Evolutionary conservation across 2,329 filamentous ascomycete genomes (phyloP).

Genomic region (Ophiocordyceps australis): DNA sequence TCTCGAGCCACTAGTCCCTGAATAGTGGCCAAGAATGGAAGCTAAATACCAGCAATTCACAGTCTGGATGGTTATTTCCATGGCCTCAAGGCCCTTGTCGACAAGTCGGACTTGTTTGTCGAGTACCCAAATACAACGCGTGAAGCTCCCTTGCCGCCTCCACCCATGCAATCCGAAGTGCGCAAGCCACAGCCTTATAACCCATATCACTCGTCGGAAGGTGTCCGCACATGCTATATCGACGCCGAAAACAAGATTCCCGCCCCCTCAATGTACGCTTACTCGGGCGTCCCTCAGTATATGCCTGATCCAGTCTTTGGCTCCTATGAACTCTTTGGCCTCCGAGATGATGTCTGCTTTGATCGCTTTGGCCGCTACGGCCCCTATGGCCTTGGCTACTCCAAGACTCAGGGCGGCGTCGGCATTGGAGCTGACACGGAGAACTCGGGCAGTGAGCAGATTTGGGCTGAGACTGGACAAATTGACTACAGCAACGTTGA

Average conservation of each 20-base stretch:
- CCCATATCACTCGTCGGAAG: slow-evolving; percentile 45
- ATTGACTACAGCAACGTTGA: slow-evolving; percentile 37
- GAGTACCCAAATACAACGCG: slow-evolving; percentile 46
- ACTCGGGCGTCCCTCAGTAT: slow-evolving; percentile 52
- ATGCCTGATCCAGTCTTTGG: slow-evolving; percentile 66
- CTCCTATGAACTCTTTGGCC: slow-evolving; percentile 54
- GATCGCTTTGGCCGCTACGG: slow-evolving; percentile 73
- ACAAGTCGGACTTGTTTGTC: slow-evolving; percentile 41
- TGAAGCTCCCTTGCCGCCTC: slow-evolving; percentile 13
- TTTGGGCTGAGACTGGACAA: slow-evolving; percentile 35
- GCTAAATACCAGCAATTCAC: background rate
- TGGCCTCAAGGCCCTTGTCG: slow-evolving; percentile 54
- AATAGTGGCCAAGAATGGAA: no score
- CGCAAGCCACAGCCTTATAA: slow-evolving; percentile 37
- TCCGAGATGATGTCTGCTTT: slow-evolving; percentile 68
- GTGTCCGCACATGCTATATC: slow-evolving; percentile 43
- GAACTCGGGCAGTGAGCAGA: slow-evolving; percentile 41
- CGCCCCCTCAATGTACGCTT: slow-evolving; percentile 47
- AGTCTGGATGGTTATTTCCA: slow-evolving; percentile 71
- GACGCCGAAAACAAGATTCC: slow-evolving; percentile 37
- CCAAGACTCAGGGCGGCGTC: slow-evolving; percentile 49
- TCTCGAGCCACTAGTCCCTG: slow-evolving; percentile 2
- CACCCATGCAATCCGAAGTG: slow-evolving; percentile 14
- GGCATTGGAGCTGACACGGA: slow-evolving; percentile 59
- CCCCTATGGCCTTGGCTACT: slow-evolving; percentile 76